Conservation (phyloP, 371 early-diverging fungal genomes). For the Rhizopus microsporus region DNA sequence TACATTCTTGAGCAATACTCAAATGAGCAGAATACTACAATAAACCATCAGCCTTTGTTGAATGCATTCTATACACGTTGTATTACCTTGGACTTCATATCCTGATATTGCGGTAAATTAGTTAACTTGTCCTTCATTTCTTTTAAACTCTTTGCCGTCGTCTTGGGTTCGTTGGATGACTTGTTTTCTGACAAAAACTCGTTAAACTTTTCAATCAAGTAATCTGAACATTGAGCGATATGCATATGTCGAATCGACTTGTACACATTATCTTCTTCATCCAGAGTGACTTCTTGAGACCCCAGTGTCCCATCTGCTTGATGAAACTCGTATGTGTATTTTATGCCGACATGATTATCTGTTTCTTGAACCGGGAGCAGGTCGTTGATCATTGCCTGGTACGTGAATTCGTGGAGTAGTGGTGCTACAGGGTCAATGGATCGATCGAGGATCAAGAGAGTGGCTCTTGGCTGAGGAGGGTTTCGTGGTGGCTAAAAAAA, state of each 20-base stretch:
- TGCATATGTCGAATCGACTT: conserved; percentile 87
- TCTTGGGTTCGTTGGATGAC: conserved; percentile 45
- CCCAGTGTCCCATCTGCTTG: conserved; percentile 50
- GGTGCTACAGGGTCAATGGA: conserved; percentile 86
- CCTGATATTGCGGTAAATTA: conserved; percentile 92
- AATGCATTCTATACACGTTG: not conserved
- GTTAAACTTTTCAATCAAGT: conserved; percentile 81
- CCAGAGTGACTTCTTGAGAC: conserved; percentile 62
- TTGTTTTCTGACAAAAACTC: conserved; percentile 70
- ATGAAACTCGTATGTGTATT: conserved; percentile 61
- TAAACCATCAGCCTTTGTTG: not conserved
- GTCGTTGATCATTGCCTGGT: conserved; percentile 94
- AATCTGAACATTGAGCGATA: conserved; percentile 89
- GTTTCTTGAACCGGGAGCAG: conserved; percentile 67
- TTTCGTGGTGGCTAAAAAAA: conserved; percentile 40
- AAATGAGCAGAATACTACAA: conserved; percentile 88
- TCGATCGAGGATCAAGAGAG: conserved; percentile 89
- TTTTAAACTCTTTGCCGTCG: conserved; percentile 70
- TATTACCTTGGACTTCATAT: conserved; percentile 79
- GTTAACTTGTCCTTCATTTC: conserved; percentile 91
- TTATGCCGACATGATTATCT: conserved; percentile 56
- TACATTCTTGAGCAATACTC: conserved; percentile 90
- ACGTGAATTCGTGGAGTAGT: conserved; percentile 92
- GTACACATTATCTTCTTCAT: conserved; percentile 81
- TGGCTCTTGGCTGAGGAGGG: conserved; percentile 64